phyloP scores from a whole-genome alignment of 495 filamentous ascomycete genomes.

The Venustampulla echinocandica region DNA sequence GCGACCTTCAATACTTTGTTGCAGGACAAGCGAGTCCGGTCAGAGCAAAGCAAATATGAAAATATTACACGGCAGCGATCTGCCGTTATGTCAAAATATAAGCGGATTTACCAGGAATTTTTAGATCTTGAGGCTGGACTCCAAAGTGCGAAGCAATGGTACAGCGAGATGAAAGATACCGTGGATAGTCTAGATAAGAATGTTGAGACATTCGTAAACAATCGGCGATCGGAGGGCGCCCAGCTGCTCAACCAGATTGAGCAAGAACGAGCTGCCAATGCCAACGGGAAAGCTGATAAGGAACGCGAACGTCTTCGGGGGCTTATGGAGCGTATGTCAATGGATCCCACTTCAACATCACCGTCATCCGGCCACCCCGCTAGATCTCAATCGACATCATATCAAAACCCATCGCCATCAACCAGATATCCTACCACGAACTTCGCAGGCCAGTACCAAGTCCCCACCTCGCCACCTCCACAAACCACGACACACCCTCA shows the following conservation, averaged over 20 bases:
- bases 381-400: constrained; percentile 35
- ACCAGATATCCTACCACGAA: constrained; percentile 40
- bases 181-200: constrained; percentile 94
- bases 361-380: constrained; percentile 35
- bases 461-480: constrained; percentile 39
- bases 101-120: constrained; percentile 86
- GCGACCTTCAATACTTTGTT: constrained; percentile 78
- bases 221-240: constrained; percentile 83
- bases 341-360: constrained; percentile 52
- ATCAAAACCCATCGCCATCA: constrained; percentile 32
- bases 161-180: constrained; percentile 90
- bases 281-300: constrained; percentile 67
- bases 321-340: constrained; percentile 92
- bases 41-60: constrained; percentile 94
- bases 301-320: constrained; percentile 79
- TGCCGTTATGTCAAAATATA: constrained; percentile 77
- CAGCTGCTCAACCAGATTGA: constrained; percentile 86
- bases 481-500: constrained; percentile 21
- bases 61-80: constrained; percentile 73
- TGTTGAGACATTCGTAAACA: constrained; percentile 93
- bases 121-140: constrained; percentile 82
- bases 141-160: constrained; percentile 81
- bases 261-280: constrained; percentile 56
- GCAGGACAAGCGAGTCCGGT: constrained; percentile 86
- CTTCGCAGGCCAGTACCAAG: constrained; percentile 40